Evolutionary conservation across 495 filamentous ascomycete species (phyloP).

Genomic region (Aspergillus bertholletiae): DNA sequence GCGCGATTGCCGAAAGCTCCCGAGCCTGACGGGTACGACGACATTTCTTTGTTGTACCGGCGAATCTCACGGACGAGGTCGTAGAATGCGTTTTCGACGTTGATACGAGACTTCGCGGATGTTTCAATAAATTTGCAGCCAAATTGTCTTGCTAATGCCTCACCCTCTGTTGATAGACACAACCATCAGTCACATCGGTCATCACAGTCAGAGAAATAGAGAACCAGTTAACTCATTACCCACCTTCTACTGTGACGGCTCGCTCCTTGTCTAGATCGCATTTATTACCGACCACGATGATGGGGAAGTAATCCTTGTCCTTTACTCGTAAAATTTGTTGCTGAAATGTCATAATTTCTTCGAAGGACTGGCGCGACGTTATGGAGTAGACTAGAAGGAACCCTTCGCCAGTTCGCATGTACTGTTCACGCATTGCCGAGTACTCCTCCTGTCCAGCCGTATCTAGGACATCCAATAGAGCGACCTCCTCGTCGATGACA

Average conservation of each 20-base stretch:
- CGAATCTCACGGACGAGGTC: slow-evolving; percentile 96
- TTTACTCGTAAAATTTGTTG: slow-evolving; percentile 98
- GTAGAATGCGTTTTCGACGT: slow-evolving; percentile 98
- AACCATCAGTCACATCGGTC: slow-evolving; percentile 20
- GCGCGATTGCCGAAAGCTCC: slow-evolving; percentile 58
- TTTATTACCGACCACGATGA: slow-evolving; percentile 99
- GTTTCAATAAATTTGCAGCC: slow-evolving; percentile 98
- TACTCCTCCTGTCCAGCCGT: slow-evolving; percentile 99
- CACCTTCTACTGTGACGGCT: slow-evolving; percentile 88
- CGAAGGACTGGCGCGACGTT: slow-evolving; percentile 93
- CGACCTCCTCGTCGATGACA: slow-evolving; percentile 96
- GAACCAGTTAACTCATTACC: slow-evolving; percentile 21
- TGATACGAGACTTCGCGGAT: slow-evolving; percentile 95
- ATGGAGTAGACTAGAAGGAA: slow-evolving; percentile 98
- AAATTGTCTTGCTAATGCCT: slow-evolving; percentile 79
- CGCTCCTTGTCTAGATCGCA: slow-evolving; percentile 93
- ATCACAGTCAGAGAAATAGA: background rate
- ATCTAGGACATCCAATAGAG: slow-evolving; percentile 94
- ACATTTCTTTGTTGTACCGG: slow-evolving; percentile 96
- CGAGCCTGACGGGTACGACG: slow-evolving; percentile 69
- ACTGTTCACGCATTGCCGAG: slow-evolving; percentile 98
- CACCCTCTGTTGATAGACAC: slow-evolving; percentile 65
- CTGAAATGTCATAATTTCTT: slow-evolving; percentile 97
- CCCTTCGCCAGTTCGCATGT: slow-evolving; percentile 98
- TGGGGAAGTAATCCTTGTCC: slow-evolving; percentile 98